Evolutionary conservation across 306 rosid species (phyloP).

Genomic region (Lablab purpureus): DNA sequence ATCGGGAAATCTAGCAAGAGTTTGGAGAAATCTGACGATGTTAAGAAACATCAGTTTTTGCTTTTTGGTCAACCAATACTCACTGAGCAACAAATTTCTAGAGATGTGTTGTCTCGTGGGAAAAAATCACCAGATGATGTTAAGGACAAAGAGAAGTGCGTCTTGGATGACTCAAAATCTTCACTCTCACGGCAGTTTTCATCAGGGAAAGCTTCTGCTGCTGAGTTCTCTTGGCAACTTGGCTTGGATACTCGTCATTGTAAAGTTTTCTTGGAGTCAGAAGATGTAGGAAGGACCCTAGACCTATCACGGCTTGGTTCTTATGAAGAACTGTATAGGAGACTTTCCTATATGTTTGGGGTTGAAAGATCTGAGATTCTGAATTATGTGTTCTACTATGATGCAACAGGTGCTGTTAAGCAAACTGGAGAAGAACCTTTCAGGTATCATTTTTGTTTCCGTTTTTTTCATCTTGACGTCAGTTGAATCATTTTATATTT

Average conservation of each 20-base stretch:
- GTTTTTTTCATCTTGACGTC: background rate
- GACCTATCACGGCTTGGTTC: conserved; percentile 75
- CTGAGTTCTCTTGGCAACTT: conserved; percentile 68
- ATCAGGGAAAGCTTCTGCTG: conserved; percentile 56
- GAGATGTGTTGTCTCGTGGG: conserved; percentile 50
- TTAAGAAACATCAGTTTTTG: conserved; percentile 75
- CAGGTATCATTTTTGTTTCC: conserved; percentile 54
- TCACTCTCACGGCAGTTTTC: conserved; percentile 49
- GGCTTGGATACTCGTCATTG: conserved; percentile 86
- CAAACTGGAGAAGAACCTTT: conserved; percentile 90
- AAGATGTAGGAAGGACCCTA: conserved; percentile 87
- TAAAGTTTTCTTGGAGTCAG: conserved; percentile 92
- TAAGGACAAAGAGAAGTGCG: conserved; percentile 58
- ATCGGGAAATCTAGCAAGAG: conserved; percentile 70
- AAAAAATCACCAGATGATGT: conserved; percentile 48
- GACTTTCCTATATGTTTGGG: conserved; percentile 81
- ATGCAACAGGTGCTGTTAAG: conserved; percentile 71
- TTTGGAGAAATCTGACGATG: conserved; percentile 70
- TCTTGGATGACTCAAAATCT: conserved; percentile 54
- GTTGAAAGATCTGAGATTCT: conserved; percentile 69
- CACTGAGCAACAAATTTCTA: conserved; percentile 86
- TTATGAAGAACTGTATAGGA: conserved; percentile 78
- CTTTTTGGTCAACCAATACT: conserved; percentile 97
- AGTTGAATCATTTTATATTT: background rate
- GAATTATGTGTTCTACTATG: conserved; percentile 75